phyloP scores from a whole-genome alignment of 139 green algal species.

The Chlorella sorokiniana region DNA sequence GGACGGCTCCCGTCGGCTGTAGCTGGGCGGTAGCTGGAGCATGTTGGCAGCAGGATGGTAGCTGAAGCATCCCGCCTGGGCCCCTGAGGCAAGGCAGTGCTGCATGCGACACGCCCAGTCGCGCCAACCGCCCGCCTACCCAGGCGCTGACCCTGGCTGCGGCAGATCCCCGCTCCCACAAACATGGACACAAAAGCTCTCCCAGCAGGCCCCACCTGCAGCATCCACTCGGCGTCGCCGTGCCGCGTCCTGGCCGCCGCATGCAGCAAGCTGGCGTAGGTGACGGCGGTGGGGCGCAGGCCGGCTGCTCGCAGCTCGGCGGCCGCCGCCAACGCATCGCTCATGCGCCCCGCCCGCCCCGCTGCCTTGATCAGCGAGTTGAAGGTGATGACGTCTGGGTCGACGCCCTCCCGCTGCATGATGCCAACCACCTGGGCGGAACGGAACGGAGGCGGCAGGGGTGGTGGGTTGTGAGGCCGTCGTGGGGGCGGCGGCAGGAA shows the following conservation, averaged over 20 bases:
- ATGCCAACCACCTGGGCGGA: neutral
- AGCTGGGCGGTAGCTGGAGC: no score
- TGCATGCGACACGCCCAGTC: no score
- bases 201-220: constrained; percentile 14
- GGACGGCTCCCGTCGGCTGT: no score
- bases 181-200: neutral
- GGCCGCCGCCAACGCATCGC: constrained; percentile 20
- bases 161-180: no score
- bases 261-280: constrained; percentile 53
- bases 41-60: no score
- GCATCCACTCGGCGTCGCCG: constrained; percentile 41
- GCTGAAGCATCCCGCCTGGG: no score
- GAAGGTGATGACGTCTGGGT: constrained; percentile 53
- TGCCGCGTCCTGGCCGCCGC: constrained; percentile 13
- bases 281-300: constrained; percentile 39
- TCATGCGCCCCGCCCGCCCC: constrained; percentile 15
- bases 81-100: no score
- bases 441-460: neutral
- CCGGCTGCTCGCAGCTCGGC: constrained; percentile 30
- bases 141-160: no score
- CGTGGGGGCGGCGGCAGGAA: neutral
- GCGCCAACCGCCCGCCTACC: no score
- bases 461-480: neutral
- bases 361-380: constrained; percentile 56
- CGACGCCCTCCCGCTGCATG: constrained; percentile 34